These are phyloP conservation scores for Grammothele lineata DNA, from an alignment of 768 basidiomycete genomes.

Conservation along the genomic window DNA sequence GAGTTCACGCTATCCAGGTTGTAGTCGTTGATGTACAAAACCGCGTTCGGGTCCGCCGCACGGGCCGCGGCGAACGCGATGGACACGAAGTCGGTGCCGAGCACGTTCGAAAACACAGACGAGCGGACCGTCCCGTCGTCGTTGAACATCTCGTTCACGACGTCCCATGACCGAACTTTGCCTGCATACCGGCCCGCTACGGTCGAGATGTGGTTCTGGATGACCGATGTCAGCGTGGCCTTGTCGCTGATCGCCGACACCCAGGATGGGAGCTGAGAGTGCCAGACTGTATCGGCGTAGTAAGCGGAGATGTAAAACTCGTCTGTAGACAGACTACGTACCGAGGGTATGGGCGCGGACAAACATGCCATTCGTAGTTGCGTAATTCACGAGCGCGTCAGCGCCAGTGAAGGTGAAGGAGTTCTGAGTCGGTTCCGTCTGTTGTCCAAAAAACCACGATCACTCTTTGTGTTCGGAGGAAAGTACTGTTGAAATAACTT, in stretches of 20 bases:
- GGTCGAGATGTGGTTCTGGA: slow-evolving; percentile 32
- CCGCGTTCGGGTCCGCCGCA: slow-evolving; percentile 45
- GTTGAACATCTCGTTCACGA: slow-evolving; percentile 43
- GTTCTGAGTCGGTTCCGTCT: slow-evolving; percentile 15
- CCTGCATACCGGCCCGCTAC: slow-evolving; percentile 32
- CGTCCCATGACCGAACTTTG: slow-evolving; percentile 31
- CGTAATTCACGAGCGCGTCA: slow-evolving; percentile 30
- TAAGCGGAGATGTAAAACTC: too few relatives aligned
- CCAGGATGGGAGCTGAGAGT: slow-evolving; percentile 30
- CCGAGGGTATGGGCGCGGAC: slow-evolving; percentile 31
- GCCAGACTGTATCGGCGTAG: slow-evolving; percentile 25
- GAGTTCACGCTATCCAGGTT: slow-evolving; percentile 44
- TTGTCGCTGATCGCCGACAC: slow-evolving; percentile 24
- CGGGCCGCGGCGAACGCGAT: slow-evolving; percentile 50
- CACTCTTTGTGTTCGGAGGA: too few relatives aligned
- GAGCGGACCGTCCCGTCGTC: slow-evolving; percentile 45
- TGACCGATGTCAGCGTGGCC: slow-evolving; percentile 26
- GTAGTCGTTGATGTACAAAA: slow-evolving; percentile 42
- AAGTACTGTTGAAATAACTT: too few relatives aligned
- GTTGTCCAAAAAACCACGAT: too few relatives aligned
- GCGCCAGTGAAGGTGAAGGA: slow-evolving; percentile 26
- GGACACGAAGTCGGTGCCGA: slow-evolving; percentile 46
- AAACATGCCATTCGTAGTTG: slow-evolving; percentile 24
- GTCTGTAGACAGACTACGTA: slow-evolving; percentile 3
- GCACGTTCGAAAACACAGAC: slow-evolving; percentile 44